Evolutionary conservation across 371 early-diverging fungal genomes (phyloP), one percentile per base, ranked within the genome.

Genomic region (Funneliformis caledonium): DNA sequence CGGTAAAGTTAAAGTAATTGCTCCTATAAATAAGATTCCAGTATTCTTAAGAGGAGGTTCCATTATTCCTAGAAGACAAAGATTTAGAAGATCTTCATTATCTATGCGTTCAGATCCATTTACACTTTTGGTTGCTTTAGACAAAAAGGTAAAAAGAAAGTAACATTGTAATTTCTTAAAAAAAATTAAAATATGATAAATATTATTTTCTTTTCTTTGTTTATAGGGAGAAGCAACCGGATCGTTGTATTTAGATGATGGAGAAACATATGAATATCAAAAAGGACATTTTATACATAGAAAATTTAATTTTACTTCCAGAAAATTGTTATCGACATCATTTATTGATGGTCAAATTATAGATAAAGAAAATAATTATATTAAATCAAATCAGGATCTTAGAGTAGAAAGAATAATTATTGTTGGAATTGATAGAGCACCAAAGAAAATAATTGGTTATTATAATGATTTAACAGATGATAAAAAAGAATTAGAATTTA

Each of bases 61-160:
- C 31, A 97, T 98, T 75, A 81, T 98, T 12, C 92, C 97, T 26
- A 90, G 93, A 12, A 91, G 97, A 47, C 95, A 97, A 83, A 93
- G 98, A 73, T 85, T 91, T 16, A 93, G 99, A 70, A 92, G 97
- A 42, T 92, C 96, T 37, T 94, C 97, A 2, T 81, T 88, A 26
- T 88, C 94, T 8, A 94, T 94, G 94, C 85, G 86, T 50, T 85
- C 87, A 52, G 99, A 99, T 84, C 98, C 99, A 0, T 94, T 95
- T 83, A 98, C 98, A 6, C 86, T 99, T 31, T 84, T 96, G 65
- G 87, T 99, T 64, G 96, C 95, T 3, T 82, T 96, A 65, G 91
- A 93, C 81, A 84, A 83, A 50, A 80, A 88, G 72, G 87, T 84
- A 85, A 79, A 78, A 31, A 8, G 1, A 61, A 61, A 61, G 22